Conservation (phyloP, 331 rosid genomes). For the Acacia pycnantha region DNA sequence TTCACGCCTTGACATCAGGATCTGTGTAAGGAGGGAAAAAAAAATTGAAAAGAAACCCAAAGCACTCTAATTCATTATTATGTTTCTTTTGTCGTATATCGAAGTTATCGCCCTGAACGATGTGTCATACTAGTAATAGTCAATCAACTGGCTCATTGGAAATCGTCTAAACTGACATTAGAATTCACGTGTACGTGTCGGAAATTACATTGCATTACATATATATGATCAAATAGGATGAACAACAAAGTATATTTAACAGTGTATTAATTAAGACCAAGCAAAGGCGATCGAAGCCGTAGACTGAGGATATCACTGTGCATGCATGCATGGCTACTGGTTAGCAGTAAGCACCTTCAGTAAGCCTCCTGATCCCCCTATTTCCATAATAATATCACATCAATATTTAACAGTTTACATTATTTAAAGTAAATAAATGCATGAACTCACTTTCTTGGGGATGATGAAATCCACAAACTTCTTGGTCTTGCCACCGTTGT, state of each 20-base stretch:
- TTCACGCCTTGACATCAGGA: neutral
- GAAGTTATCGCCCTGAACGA: neutral
- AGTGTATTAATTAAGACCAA: neutral
- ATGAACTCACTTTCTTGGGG: constrained; percentile 59
- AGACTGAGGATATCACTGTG: neutral
- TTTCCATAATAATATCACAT: constrained; percentile 1
- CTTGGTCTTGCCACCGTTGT: constrained; percentile 43
- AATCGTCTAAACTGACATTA: neutral
- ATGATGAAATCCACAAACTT: constrained; percentile 53
- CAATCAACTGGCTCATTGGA: neutral
- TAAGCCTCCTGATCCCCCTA: constrained; percentile 66
- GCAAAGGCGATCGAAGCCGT: neutral
- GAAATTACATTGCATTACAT: neutral
- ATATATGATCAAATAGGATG: neutral
- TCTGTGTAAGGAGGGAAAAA: neutral
- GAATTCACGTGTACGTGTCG: neutral
- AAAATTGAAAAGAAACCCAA: neutral
- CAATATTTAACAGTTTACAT: neutral
- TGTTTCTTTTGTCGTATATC: neutral
- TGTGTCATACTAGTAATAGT: neutral
- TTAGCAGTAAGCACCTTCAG: constrained; percentile 12
- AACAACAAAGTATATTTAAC: neutral
- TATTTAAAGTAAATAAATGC: neutral
- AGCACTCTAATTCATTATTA: neutral
- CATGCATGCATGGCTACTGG: neutral